Base-by-base conservation (phyloP, 805 yeast species). In the Candida hungchunana region DNA sequence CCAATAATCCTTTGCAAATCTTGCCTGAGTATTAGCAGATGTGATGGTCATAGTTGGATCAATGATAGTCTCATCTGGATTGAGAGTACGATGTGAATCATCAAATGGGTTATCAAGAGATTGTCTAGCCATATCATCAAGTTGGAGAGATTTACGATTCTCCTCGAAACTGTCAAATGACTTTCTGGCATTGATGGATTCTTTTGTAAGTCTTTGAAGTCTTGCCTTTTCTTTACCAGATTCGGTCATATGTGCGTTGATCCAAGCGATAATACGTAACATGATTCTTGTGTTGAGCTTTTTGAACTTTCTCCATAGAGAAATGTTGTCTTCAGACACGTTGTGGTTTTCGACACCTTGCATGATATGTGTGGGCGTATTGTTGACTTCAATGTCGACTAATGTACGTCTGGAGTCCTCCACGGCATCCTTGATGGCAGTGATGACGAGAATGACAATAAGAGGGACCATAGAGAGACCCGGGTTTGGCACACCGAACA, bases 401-500 rank as follows among this genome's bases (percentile, higher is more conserved):
- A 71, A 63, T 0, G 87, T 78, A 61, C 94, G 72, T 55, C 88
- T 66, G 5, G 85, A 81, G 55, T 84, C 94, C 60, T 84, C 94
- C 32, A 84, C 61, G 1, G 85, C 93, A 59, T 84, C 93, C 51
- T 82, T 82, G 40, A 81, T 64, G 1, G 88, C 89, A 1, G 94
- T 84, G 29, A 84, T 71, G 6, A 66, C 59, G 17, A 84, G 85
- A 61, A 84, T 83, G 33, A 81, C 89, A 59, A 82, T 78, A 56
- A 84, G 68, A 1, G 94, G 94, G 17, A 82, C 90, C 4, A 85
- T 80, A 9, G 83, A 72, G 35, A 84, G 57, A 5, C 77, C 86
- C 1, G 94, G 93, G 42, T 69, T 73, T 8, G 88, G 82, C 20
- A 84, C 94, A 53, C 94, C 94, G 57, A 83, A 84, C 21, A 84